Evolutionary conservation across 2,329 filamentous ascomycete genomes (phyloP).

Genomic region (Raffaelea albimanens): DNA sequence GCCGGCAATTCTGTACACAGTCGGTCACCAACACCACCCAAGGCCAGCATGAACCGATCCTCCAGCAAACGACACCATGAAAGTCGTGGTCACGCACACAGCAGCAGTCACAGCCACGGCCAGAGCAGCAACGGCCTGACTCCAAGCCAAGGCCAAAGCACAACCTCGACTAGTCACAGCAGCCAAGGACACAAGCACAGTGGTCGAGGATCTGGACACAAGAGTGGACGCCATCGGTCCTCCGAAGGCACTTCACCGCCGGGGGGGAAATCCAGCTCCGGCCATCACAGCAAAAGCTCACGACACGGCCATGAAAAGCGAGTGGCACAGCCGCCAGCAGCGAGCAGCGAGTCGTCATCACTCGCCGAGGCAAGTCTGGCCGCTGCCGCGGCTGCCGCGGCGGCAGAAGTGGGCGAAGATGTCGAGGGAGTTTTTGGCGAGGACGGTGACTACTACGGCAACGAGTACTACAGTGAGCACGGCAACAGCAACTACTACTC

Average conservation of each 20-base stretch:
- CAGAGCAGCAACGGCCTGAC: background rate
- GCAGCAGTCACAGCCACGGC: background rate
- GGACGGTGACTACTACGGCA: background rate
- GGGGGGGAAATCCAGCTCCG: too few species aligned
- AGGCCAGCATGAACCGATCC: background rate
- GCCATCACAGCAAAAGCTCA: background rate
- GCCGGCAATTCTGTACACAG: background rate
- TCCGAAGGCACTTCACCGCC: too few species aligned
- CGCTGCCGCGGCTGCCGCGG: background rate
- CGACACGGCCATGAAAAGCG: background rate
- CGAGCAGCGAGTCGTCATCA: background rate
- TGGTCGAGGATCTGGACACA: too few species aligned
- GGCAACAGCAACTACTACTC: conserved; percentile 1
- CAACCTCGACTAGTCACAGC: too few species aligned
- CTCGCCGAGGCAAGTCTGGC: background rate
- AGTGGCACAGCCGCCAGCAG: background rate
- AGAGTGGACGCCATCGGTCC: too few species aligned
- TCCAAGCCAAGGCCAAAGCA: too few species aligned
- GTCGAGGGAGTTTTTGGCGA: background rate
- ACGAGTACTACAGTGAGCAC: background rate
- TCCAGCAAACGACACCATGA: background rate
- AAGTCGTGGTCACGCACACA: background rate
- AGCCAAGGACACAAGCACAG: too few species aligned
- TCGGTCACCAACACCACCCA: background rate
- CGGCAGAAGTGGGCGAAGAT: background rate